Evolutionary conservation across 2,329 filamentous ascomycete genomes (phyloP), one percentile per base, ranked within the genome.

Genomic region (Aureobasidium vineae): DNA sequence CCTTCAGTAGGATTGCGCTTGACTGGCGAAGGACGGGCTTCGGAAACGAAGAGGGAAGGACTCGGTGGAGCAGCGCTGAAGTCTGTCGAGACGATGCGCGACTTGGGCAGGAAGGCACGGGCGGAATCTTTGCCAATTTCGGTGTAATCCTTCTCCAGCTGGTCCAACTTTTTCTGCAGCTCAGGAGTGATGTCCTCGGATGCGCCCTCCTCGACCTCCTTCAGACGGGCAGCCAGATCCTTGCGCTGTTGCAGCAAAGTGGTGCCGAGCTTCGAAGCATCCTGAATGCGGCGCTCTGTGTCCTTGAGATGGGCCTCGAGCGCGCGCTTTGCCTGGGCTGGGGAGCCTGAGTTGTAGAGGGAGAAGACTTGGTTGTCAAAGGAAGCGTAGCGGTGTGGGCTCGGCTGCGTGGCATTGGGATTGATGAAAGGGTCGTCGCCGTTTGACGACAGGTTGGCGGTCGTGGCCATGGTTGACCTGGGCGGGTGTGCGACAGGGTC

Each of bases 71-170:
- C 66, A 15, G 23, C 38, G 43, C 65, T 53, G 41, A 67, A 57
- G 63, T 71, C 49, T 69, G 71, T 65, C 68, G 71, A 72, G 68
- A 77, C 76, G 26, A 91, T 86, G 73, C 92, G 86, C 11, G 85
- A 82, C 76, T 92, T 92, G 71, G 95, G 95, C 40, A 98, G 80
- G 75, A 97, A 94, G 2, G 91, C 92, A 70, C 94, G 86, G 50
- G 94, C 92, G 56, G 90, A 95, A 76, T 98, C 94, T 69, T 90
- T 85, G 15, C 93, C 92, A 54, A 98, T 88, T 75, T 97, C 93
- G 76, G 96, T 94, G 80, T 96, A 98, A 74, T 99, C 95, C 77
- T 87, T 91, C 77, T 99, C 95, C 68, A 99, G 87, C 69, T 96
- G 92, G 16, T 87, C 84, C 63, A 99, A 84, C 78, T 90, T 92